Evolutionary conservation across 306 rosid species (phyloP).

Genomic region (Potentilla sterilis): DNA sequence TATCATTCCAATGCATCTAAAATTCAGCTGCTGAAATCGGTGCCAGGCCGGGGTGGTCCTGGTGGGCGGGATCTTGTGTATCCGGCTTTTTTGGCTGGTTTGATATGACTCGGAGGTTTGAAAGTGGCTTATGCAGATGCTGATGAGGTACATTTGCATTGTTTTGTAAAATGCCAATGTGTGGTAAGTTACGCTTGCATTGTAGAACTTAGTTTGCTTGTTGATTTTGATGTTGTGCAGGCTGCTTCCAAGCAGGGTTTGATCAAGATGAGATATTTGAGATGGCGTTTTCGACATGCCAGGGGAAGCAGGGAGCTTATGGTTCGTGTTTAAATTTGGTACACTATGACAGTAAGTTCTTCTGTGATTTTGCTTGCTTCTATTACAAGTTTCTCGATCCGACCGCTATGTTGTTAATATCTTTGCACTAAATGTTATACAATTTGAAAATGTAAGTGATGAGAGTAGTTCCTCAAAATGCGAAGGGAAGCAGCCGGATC

Average conservation of each 20-base stretch:
- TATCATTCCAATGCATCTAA: slow-evolving; percentile 25
- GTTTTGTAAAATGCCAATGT: no score
- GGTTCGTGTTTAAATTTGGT: slow-evolving; percentile 53
- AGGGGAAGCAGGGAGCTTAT: slow-evolving; percentile 59
- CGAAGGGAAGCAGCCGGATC: slow-evolving; percentile 39
- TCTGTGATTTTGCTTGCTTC: no score
- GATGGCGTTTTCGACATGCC: slow-evolving; percentile 28
- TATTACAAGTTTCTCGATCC: slow-evolving; percentile 13
- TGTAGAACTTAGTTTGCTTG: slow-evolving; percentile 11
- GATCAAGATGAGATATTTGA: slow-evolving; percentile 2
- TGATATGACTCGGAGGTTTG: slow-evolving; percentile 50
- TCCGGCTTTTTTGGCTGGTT: slow-evolving; percentile 49
- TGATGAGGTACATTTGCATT: slow-evolving; percentile 33
- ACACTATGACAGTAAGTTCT: slow-evolving; percentile 52
- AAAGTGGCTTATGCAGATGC: slow-evolving; percentile 56
- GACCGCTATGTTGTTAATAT: not conserved
- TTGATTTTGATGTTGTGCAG: slow-evolving; percentile 19
- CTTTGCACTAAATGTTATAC: no score
- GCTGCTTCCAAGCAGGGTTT: slow-evolving; percentile 24
- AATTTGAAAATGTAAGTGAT: no score
- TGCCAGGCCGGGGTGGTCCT: slow-evolving; percentile 22
- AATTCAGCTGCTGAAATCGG: slow-evolving; percentile 26
- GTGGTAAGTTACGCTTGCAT: not conserved
- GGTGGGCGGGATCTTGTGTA: slow-evolving; percentile 20
- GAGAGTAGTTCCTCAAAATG: slow-evolving; percentile 32